Evolutionary conservation across 2,329 filamentous ascomycete species (phyloP).

Genomic region (Didymella arachidicola): DNA sequence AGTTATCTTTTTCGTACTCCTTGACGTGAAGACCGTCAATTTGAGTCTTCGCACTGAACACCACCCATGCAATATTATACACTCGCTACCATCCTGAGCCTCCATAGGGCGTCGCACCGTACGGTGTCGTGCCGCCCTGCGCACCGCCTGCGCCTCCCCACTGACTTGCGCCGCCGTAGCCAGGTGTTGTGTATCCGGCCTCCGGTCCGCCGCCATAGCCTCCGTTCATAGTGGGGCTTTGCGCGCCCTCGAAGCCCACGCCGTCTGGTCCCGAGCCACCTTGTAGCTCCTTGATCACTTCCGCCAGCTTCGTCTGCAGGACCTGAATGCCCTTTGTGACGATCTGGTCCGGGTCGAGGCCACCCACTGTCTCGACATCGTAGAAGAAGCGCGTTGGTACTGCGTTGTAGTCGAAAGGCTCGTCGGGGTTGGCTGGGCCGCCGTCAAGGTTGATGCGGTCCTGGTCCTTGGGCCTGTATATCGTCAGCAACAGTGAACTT

Average conservation of each 20-base stretch:
- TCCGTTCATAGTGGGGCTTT: constrained; percentile 66
- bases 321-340: constrained; percentile 88
- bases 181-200: constrained; percentile 72
- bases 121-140: constrained; percentile 60
- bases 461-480: constrained; percentile 77
- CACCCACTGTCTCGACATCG: constrained; percentile 88
- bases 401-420: constrained; percentile 90
- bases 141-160: constrained; percentile 64
- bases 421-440: constrained; percentile 77
- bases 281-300: constrained; percentile 72
- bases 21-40: neutral
- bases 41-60: constrained; percentile 24
- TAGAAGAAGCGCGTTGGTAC: constrained; percentile 87
- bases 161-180: constrained; percentile 61
- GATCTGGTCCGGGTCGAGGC: constrained; percentile 87
- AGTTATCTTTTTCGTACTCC: neutral
- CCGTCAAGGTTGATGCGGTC: constrained; percentile 80
- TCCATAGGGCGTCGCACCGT: constrained; percentile 69
- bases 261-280: constrained; percentile 61
- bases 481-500: neutral
- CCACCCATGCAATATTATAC: constrained; percentile 41
- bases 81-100: constrained; percentile 29
- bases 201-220: constrained; percentile 66
- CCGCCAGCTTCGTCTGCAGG: constrained; percentile 88
- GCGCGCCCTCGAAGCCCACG: constrained; percentile 67